Evolutionary conservation across 2,329 filamentous ascomycete species (phyloP).

Genomic region (Cadophora malorum): DNA sequence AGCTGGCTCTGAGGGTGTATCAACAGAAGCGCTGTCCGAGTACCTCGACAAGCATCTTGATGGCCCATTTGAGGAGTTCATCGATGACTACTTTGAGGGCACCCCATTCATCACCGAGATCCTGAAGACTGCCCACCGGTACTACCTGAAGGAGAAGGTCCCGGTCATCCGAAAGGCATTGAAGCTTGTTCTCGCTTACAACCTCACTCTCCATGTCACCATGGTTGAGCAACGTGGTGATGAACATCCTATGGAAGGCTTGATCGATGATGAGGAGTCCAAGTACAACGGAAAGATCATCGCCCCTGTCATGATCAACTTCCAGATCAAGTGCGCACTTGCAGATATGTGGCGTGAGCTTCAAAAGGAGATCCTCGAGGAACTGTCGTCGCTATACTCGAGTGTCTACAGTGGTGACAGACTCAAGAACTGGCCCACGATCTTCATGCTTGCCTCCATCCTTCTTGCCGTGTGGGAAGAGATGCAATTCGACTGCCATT

Average conservation of each 20-base stretch:
- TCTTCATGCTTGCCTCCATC: conserved; percentile 95
- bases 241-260: conserved; percentile 78
- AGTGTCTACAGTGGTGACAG: conserved; percentile 97
- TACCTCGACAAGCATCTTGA: conserved; percentile 97
- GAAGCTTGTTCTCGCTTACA: conserved; percentile 95
- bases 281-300: conserved; percentile 90
- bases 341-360: conserved; percentile 98
- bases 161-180: conserved; percentile 93
- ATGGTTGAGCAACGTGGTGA: conserved; percentile 89
- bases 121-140: conserved; percentile 93
- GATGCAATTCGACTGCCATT: conserved; percentile 99
- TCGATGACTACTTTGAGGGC: conserved; percentile 95
- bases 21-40: conserved; percentile 79
- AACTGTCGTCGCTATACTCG: conserved; percentile 91
- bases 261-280: conserved; percentile 84
- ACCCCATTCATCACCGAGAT: conserved; percentile 96
- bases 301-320: conserved; percentile 98
- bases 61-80: conserved; percentile 87
- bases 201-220: conserved; percentile 91
- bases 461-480: conserved; percentile 95
- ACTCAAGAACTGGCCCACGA: conserved; percentile 98
- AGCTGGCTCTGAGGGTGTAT: conserved; percentile 87
- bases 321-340: conserved; percentile 97
- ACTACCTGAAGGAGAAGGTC: conserved; percentile 86
- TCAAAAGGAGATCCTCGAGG: conserved; percentile 94